phyloP scores from a whole-genome alignment of 371 early-diverging fungal genomes.

The Mortierella sp. region DNA sequence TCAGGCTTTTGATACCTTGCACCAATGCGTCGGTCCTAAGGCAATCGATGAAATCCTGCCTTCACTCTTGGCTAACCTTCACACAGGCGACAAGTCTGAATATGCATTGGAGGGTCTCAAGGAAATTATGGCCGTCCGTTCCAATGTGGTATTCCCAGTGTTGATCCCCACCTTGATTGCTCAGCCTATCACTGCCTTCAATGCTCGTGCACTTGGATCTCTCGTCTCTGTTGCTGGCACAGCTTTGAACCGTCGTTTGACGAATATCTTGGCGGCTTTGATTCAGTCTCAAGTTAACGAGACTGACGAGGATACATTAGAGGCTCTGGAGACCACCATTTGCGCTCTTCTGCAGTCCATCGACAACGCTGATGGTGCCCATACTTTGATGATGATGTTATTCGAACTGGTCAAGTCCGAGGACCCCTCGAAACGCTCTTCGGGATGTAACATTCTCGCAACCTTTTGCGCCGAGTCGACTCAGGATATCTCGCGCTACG shows the following conservation, averaged over 20 bases:
- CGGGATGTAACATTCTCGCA: conserved; percentile 71
- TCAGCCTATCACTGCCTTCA: conserved; percentile 91
- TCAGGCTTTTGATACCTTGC: conserved; percentile 93
- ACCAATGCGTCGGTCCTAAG: conserved; percentile 89
- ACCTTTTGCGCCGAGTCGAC: conserved; percentile 80
- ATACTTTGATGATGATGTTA: conserved; percentile 76
- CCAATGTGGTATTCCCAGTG: conserved; percentile 96
- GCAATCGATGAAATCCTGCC: conserved; percentile 95
- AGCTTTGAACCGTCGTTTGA: conserved; percentile 86
- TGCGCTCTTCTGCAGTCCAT: conserved; percentile 76
- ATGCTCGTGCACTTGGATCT: conserved; percentile 91
- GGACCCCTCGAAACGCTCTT: conserved; percentile 63
- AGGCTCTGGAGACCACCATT: conserved; percentile 76
- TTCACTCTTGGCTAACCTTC: conserved; percentile 84
- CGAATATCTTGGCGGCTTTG: conserved; percentile 83
- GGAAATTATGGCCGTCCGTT: conserved; percentile 96
- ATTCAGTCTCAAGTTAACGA: conserved; percentile 77
- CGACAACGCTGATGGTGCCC: conserved; percentile 84
- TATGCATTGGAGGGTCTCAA: conserved; percentile 94
- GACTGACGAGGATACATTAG: conserved; percentile 76
- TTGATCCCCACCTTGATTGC: conserved; percentile 92
- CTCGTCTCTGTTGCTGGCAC: conserved; percentile 93
- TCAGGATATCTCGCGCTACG: conserved; percentile 75
- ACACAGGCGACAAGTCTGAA: conserved; percentile 74
- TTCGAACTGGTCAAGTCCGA: conserved; percentile 75